phyloP scores from a whole-genome alignment of 148 eudicot species.

The Heliosperma pusillum region DNA sequence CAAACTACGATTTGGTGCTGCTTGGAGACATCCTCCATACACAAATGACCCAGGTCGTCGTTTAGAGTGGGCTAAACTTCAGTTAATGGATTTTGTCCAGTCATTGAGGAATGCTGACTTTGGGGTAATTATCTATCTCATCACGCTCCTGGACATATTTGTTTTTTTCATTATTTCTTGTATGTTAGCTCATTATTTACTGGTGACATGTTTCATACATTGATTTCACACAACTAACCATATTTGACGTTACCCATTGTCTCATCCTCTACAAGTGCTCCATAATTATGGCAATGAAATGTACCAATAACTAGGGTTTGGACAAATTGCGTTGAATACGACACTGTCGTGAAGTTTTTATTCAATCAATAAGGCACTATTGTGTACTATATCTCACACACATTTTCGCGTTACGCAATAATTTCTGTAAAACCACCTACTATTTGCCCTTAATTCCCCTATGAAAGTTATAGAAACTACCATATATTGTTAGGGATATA shows the following conservation, averaged over 20 bases:
- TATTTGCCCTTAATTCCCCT: no score
- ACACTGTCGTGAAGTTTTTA: not conserved
- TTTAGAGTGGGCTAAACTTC: constrained; percentile 80
- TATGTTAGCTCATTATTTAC: not conserved
- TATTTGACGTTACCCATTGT: not conserved
- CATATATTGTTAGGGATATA: no score
- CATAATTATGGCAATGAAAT: not conserved
- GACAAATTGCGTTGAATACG: not conserved
- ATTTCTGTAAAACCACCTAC: no score
- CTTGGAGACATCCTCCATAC: constrained; percentile 93
- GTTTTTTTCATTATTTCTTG: not conserved
- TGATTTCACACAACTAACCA: not conserved
- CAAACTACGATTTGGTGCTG: constrained; percentile 87
- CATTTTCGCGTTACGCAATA: no score
- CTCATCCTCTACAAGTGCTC: not conserved
- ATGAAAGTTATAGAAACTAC: no score
- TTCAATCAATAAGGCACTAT: not conserved
- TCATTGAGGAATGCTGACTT: constrained; percentile 68
- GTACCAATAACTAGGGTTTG: not conserved
- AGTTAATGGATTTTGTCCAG: constrained; percentile 84
- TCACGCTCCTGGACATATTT: constrained; percentile 1
- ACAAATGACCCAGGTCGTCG: constrained; percentile 40
- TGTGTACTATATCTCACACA: not conserved
- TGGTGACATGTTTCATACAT: not conserved
- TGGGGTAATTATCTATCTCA: constrained; percentile 54